A percentile compares a stretch with the other conserved stretches of the same genome.
These are phyloP conservation scores for Dioscorea zingiberensis DNA, from an alignment of 106 monocot genomes.

Conservation along the genomic window DNA sequence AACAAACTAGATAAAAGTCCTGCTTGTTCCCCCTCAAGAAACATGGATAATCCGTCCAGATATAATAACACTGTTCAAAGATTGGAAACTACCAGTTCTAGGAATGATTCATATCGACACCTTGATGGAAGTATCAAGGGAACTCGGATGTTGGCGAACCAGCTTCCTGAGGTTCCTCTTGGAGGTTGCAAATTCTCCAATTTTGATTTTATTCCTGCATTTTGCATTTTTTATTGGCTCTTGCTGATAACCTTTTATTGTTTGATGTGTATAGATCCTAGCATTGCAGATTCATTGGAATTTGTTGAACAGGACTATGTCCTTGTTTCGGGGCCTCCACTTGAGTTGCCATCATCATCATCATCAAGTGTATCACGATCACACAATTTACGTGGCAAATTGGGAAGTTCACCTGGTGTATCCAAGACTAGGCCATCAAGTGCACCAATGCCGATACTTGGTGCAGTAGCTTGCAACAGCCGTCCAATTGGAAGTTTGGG, in stretches of 20 bases:
- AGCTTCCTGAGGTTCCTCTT: constrained; percentile 14
- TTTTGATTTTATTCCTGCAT: not conserved
- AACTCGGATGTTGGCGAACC: constrained; percentile 9
- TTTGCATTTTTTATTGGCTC: not conserved
- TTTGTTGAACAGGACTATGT: constrained; percentile 88
- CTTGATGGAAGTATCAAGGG: constrained; percentile 29
- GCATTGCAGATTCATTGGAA: constrained; percentile 70
- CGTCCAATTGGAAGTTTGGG: constrained; percentile 35
- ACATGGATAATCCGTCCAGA: constrained; percentile 28
- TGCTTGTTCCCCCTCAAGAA: constrained; percentile 22
- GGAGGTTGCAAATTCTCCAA: constrained; percentile 33
- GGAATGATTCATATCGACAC: constrained; percentile 18
- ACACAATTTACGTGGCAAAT: constrained; percentile 46
- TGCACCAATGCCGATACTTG: constrained; percentile 78
- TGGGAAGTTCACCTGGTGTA: constrained; percentile 28
- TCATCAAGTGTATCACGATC: constrained; percentile 34
- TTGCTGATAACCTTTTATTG: constrained; percentile 10
- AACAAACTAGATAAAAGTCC: constrained; percentile 33
- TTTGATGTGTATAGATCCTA: constrained; percentile 25
- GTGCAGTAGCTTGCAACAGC: constrained; percentile 12
- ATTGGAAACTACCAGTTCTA: constrained; percentile 15
- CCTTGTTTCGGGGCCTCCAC: constrained; percentile 61
- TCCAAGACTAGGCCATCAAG: constrained; percentile 38
- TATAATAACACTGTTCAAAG: constrained; percentile 27
- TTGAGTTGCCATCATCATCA: constrained; percentile 67